A percentile compares a stretch with the other conserved stretches of the same genome.
Conservation (phyloP, 805 yeast genomes). For the Hanseniaspora lachancei region DNA sequence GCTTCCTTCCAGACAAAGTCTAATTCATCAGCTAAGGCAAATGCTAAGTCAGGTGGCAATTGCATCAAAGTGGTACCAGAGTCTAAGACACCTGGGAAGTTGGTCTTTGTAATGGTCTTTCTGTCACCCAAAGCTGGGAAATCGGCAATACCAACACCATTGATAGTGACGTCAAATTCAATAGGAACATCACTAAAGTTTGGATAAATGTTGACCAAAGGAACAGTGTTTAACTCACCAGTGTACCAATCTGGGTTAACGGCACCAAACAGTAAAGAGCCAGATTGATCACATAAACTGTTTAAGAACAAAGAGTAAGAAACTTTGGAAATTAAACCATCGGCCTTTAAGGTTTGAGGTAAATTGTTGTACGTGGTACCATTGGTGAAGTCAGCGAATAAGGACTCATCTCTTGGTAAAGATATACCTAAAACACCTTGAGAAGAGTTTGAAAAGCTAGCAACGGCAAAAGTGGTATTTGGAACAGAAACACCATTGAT, state of each 20-base stretch:
- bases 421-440: slow-evolving; percentile 41
- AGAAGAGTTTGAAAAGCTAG: slow-evolving; percentile 26
- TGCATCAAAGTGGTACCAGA: slow-evolving; percentile 36
- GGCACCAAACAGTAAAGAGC: slow-evolving; percentile 35
- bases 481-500: slow-evolving; percentile 24
- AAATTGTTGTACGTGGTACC: slow-evolving; percentile 41
- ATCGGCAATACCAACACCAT: slow-evolving; percentile 26
- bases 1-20: slow-evolving; percentile 30
- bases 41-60: slow-evolving; percentile 30
- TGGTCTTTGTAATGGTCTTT: slow-evolving; percentile 22
- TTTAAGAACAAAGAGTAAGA: slow-evolving; percentile 51
- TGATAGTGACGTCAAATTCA: slow-evolving; percentile 27
- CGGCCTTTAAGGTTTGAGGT: slow-evolving; percentile 41
- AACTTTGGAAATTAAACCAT: slow-evolving; percentile 39
- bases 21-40: slow-evolving; percentile 27
- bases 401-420: slow-evolving; percentile 47
- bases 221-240: slow-evolving; percentile 27
- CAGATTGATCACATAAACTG: slow-evolving; percentile 30
- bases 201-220: slow-evolving; percentile 19
- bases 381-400: slow-evolving; percentile 15
- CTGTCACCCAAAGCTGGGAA: slow-evolving; percentile 16
- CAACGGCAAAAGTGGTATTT: slow-evolving; percentile 26
- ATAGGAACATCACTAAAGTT: slow-evolving; percentile 15
- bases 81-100: slow-evolving; percentile 32
- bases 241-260: slow-evolving; percentile 30